Conservation (phyloP, 176 grass and related monocot species). For the Oropetium thomaeum region DNA sequence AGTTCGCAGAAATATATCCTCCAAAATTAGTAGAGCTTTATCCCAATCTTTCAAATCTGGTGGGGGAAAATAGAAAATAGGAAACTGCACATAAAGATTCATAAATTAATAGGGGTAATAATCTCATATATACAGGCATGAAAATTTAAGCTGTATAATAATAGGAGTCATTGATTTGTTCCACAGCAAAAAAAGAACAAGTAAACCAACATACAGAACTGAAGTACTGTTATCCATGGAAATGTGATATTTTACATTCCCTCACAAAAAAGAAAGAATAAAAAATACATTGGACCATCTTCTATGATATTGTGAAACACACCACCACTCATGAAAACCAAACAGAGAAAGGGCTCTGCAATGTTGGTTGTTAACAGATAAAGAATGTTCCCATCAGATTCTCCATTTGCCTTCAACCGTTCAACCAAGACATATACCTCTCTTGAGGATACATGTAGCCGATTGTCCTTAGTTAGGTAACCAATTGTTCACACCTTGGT, state of each 20-base stretch:
- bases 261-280: too few relatives aligned
- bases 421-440: constrained; percentile 25
- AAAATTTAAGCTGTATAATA: constrained; percentile 4
- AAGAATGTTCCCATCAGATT: constrained; percentile 68
- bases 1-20: constrained; percentile 21
- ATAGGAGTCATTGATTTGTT: neutral
- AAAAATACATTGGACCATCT: neutral
- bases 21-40: constrained; percentile 1
- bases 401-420: constrained; percentile 43
- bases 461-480: neutral
- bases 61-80: neutral
- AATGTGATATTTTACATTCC: neutral
- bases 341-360: constrained; percentile 25
- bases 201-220: neutral
- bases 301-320: neutral
- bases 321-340: constrained; percentile 1
- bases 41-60: constrained; percentile 1
- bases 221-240: neutral
- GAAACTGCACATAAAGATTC: constrained; percentile 12
- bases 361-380: constrained; percentile 49
- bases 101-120: constrained; percentile 15
- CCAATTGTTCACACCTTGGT: neutral
- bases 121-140: neutral
- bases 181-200: neutral
- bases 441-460: constrained; percentile 7